phyloP scores from a whole-genome alignment of 2,329 filamentous ascomycete species.

The Ophiobolus disseminans region DNA sequence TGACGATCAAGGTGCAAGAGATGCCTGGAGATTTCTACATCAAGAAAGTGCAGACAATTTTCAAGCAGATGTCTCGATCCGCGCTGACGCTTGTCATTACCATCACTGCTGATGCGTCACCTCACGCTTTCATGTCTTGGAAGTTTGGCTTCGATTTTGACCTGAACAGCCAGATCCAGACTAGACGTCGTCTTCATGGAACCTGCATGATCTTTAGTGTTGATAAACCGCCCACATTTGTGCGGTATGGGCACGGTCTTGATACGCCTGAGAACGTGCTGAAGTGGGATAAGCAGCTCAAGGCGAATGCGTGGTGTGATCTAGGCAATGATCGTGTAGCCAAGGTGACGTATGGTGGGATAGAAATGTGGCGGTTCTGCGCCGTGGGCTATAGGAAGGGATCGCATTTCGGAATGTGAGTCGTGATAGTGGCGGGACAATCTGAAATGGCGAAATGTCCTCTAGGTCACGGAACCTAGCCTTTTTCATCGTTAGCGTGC shows the following conservation, averaged over 20 bases:
- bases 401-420: not conserved
- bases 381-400: not conserved
- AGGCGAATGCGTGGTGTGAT: not conserved
- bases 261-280: not conserved
- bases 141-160: slow-evolving; percentile 6
- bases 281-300: not conserved
- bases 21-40: not conserved
- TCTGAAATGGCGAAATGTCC: not conserved
- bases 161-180: not conserved
- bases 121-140: not conserved
- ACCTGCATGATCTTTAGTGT: slow-evolving; percentile 7
- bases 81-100: not conserved
- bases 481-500: too few species aligned
- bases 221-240: not conserved
- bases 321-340: not conserved
- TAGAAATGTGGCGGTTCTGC: not conserved
- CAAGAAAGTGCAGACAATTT: not conserved
- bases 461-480: too few species aligned
- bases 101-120: not conserved
- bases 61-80: not conserved
- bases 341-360: not conserved
- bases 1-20: not conserved
- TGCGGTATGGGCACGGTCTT: not conserved
- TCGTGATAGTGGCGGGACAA: not conserved
- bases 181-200: not conserved